phyloP scores from a whole-genome alignment of 352 stramenopile genomes.

The Phytophthora fragariae region DNA sequence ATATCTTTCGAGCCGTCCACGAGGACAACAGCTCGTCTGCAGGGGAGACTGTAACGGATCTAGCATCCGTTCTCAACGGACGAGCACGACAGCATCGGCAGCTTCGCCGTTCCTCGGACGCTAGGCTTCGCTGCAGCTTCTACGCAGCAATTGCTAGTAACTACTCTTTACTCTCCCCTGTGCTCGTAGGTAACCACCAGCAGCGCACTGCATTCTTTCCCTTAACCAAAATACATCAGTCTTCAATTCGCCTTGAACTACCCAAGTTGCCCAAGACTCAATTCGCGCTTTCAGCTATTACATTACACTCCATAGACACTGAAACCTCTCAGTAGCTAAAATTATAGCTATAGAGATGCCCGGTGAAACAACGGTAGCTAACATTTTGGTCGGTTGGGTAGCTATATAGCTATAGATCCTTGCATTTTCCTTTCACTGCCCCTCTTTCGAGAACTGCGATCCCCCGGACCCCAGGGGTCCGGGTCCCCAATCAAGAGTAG shows the following conservation, averaged over 20 bases:
- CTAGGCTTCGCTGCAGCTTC: not conserved
- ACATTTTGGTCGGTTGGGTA: no score
- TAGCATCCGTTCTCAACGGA: not conserved
- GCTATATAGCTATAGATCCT: no score
- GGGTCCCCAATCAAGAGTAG: no score
- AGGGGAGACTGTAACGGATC: not conserved
- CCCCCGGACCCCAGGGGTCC: no score
- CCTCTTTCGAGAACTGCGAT: no score
- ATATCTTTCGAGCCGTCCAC: no score
- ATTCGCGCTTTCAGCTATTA: conserved; percentile 1
- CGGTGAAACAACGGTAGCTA: no score
- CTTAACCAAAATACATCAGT: conserved; percentile 4
- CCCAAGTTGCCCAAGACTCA: conserved; percentile 1
- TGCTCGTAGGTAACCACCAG: not conserved
- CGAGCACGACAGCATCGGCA: not conserved
- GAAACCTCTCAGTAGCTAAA: no score
- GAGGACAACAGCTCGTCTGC: no score
- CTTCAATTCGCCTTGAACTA: conserved; percentile 2
- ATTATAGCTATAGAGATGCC: no score
- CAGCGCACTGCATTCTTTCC: conserved; percentile 1
- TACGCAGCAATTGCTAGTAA: conserved; percentile 1
- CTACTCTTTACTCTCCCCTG: not conserved
- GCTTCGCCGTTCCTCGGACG: not conserved
- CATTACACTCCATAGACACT: not conserved
- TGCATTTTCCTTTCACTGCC: no score